Percentiles rank a stretch among this genome's conserved stretches.
These are phyloP conservation scores for Zygosaccharomyces bisporus DNA, from an alignment of 805 yeast species.

Conservation along the genomic window DNA sequence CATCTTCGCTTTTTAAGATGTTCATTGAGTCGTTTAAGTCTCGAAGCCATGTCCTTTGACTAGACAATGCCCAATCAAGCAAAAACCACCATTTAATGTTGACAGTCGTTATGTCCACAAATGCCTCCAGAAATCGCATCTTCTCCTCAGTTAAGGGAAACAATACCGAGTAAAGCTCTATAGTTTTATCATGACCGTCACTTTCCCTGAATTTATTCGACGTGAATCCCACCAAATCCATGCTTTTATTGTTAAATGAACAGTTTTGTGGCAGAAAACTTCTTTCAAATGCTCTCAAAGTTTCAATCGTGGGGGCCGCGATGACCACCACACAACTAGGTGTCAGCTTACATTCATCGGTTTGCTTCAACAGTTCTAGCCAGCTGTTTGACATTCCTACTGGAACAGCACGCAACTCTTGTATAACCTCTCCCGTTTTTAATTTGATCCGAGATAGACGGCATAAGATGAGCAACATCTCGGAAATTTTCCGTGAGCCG, in stretches of 20 bases:
- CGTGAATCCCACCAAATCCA: conserved; percentile 9
- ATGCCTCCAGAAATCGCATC: conserved; percentile 7
- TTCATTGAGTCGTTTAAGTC: conserved; percentile 12
- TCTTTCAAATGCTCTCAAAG: conserved; percentile 10
- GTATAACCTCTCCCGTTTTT: background rate
- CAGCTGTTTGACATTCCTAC: conserved; percentile 1
- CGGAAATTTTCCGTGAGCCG: background rate
- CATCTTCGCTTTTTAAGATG: background rate
- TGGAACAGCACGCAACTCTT: background rate
- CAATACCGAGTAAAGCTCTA: conserved; percentile 8
- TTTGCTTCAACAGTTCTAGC: conserved; percentile 6
- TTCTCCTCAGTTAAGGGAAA: conserved; percentile 4
- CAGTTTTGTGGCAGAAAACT: conserved; percentile 9
- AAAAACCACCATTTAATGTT: conserved; percentile 16
- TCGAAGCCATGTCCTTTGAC: conserved; percentile 24
- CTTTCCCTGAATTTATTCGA: background rate
- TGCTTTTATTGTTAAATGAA: conserved; percentile 5
- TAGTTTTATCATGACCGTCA: background rate
- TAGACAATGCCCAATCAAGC: conserved; percentile 24
- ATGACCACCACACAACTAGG: conserved; percentile 4
- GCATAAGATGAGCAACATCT: too few species aligned
- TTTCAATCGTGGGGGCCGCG: conserved; percentile 11
- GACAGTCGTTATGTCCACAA: conserved; percentile 2
- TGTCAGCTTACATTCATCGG: background rate
- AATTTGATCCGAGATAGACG: background rate